Base-by-base conservation (phyloP, 2,329 filamentous ascomycete species). In the Paraphoma sp. region DNA sequence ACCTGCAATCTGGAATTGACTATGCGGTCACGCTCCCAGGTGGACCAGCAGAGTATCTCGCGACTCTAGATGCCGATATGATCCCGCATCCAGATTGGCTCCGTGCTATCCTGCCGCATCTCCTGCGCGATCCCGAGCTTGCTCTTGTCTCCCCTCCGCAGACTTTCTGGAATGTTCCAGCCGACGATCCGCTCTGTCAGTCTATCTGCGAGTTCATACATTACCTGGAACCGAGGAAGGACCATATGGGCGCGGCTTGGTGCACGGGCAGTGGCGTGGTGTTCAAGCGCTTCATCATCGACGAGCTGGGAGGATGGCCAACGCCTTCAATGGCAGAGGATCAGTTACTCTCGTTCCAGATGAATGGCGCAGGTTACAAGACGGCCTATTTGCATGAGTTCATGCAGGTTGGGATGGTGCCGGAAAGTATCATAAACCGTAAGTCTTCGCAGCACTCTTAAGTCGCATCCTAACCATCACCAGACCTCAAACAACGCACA, bases 231-330 rank as follows among this genome's bases (percentile, higher is more conserved):
- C 50, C 43, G 10, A 40, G 50, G 4, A 52, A 52, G n/a, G 50
- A 52, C 29, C 50, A 52, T n/a, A 52, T 52, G 50, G 50, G 50
- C 10, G 50, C 50, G 16, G 50, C 50, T 28, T 52, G 50, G 50
- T 52, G 50, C 18, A 52, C 50, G 8, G 50, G 50, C 9, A 52
- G 50, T 46, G 50, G 50, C 7, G 50, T 52, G 4, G 50, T 52
- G 41, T 52, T 52, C 50, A 52, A 52, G 43, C 42, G 50, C 9
- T 52, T 52, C 43, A 40, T 52, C 16, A 30, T 52, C 2, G 50
- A 52, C 31, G 50, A 52, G 33, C 31, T 52, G 2, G 50, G 50
- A 16, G 50, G 50, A 6, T 52, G 50, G 50, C 50, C 50, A 9
- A 52, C 50, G 33, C 50, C 50, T 3, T 52, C 50, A 9, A 52